These are phyloP conservation scores for Pseudocercospora vitis DNA, from an alignment of 2,329 filamentous ascomycete genomes.

Conservation along the genomic window DNA sequence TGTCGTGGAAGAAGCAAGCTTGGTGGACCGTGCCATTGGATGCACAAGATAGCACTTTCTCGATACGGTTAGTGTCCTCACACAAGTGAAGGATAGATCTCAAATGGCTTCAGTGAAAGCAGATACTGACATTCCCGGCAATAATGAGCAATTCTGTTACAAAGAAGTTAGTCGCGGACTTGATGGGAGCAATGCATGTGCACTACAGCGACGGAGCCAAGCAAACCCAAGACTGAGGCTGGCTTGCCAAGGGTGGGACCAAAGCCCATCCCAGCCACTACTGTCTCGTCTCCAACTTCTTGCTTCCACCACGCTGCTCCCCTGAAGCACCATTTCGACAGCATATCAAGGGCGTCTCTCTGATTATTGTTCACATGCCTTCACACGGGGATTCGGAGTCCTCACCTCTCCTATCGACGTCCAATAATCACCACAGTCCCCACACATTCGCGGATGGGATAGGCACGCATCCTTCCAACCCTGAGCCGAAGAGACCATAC, in stretches of 20 bases:
- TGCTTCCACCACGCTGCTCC: not conserved
- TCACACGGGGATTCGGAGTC: slow-evolving; percentile 13
- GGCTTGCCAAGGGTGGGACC: slow-evolving; percentile 1
- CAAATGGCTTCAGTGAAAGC: no score
- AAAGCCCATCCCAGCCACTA: not conserved
- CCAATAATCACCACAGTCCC: slow-evolving; percentile 12
- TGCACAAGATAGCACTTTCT: not conserved
- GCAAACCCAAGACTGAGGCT: not conserved
- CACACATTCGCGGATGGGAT: slow-evolving; percentile 25
- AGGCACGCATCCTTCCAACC: not conserved
- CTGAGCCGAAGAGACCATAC: not conserved
- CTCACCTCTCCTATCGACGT: slow-evolving; percentile 15
- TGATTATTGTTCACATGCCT: no score
- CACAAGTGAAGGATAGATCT: not conserved
- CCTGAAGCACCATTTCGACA: no score
- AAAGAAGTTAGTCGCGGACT: no score
- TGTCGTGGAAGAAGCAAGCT: no score
- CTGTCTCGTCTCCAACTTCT: not conserved
- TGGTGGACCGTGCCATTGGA: not conserved
- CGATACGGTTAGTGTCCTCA: not conserved
- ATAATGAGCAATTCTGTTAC: no score
- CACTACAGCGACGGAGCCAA: not conserved
- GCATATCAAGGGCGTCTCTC: no score
- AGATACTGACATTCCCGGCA: no score
- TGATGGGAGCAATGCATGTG: no score